Conservation (phyloP, 176 grass and related monocot species). For the Rhipidocladum racemiflorum region DNA sequence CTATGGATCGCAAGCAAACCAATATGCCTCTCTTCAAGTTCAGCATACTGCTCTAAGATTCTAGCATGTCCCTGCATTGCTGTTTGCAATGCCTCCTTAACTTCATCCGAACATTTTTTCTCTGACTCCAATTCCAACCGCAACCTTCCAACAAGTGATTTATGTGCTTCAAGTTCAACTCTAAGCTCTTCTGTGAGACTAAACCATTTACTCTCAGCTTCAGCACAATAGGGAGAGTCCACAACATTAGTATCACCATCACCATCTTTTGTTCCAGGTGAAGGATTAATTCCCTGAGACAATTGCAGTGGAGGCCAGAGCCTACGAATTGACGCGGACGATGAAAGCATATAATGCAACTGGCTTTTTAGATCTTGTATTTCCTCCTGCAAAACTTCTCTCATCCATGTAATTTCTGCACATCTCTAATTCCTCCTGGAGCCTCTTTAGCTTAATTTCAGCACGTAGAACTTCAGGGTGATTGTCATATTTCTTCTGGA, state of each 20-base stretch:
- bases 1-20: constrained; percentile 62
- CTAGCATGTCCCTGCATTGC: constrained; percentile 88
- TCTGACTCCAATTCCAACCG: constrained; percentile 70
- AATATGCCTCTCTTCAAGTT: constrained; percentile 96
- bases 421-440: constrained; percentile 68
- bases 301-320: constrained; percentile 37
- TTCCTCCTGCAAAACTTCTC: constrained; percentile 78
- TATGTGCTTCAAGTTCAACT: constrained; percentile 64
- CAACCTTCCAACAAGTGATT: constrained; percentile 50
- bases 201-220: constrained; percentile 82
- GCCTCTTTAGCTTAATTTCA: constrained; percentile 75
- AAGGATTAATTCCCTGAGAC: constrained; percentile 34
- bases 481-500: constrained; percentile 82
- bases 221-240: constrained; percentile 42
- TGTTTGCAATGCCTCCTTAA: constrained; percentile 88
- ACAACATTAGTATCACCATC: constrained; percentile 37
- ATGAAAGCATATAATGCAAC: constrained; percentile 69
- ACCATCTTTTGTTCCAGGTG: constrained; percentile 48
- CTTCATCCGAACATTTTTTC: constrained; percentile 78
- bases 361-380: constrained; percentile 87
- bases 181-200: constrained; percentile 80
- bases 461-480: constrained; percentile 68
- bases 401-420: constrained; percentile 69
- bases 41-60: constrained; percentile 91
- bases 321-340: constrained; percentile 43